Conservation (phyloP, 176 grass and related monocot genomes). For the Canna indica region DNA sequence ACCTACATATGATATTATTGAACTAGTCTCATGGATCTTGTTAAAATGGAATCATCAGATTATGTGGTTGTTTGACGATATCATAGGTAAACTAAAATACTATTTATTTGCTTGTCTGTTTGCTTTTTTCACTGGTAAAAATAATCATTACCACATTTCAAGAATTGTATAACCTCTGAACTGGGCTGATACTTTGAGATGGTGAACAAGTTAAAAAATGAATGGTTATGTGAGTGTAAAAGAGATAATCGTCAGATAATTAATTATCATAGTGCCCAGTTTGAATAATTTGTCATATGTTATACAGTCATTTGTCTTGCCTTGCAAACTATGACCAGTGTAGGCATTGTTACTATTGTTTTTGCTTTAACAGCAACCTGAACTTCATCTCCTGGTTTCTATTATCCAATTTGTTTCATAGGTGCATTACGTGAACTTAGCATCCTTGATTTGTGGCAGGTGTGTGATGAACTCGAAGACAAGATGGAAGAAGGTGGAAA, state of each 20-base stretch:
- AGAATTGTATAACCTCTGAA: background rate
- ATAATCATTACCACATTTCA: background rate
- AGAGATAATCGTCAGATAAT: background rate
- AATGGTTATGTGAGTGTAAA: background rate
- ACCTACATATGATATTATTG: background rate
- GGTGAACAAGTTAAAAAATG: background rate
- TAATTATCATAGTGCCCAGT: background rate
- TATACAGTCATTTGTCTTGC: background rate
- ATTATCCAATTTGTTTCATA: background rate
- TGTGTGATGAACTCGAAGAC: conserved; percentile 89
- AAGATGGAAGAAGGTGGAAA: conserved; percentile 78
- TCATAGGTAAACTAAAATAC: too few species aligned
- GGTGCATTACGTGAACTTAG: background rate
- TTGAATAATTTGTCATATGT: background rate
- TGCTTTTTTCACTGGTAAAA: background rate
- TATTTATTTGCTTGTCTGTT: too few species aligned
- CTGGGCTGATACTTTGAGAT: background rate
- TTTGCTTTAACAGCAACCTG: background rate
- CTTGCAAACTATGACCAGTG: background rate
- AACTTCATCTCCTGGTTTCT: background rate
- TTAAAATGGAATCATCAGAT: too few species aligned
- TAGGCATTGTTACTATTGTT: background rate
- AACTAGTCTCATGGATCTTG: too few species aligned
- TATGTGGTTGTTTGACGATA: too few species aligned
- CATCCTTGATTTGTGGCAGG: conserved; percentile 33